phyloP scores from a whole-genome alignment of 192 early-diverging fungal species.

The Chytriomyces confervae region DNA sequence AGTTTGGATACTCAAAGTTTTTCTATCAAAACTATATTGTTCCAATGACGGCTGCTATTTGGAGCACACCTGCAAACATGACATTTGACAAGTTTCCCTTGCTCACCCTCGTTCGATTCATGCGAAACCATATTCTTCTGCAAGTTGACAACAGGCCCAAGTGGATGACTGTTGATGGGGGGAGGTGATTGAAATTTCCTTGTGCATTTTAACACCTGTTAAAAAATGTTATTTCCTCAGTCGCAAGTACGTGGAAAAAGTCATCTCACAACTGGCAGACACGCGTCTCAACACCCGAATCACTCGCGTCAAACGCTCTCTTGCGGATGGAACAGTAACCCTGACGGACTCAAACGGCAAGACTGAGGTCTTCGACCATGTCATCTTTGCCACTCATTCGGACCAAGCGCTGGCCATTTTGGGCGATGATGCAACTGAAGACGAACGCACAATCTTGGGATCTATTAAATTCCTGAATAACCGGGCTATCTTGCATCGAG shows the following conservation, averaged over 20 bases:
- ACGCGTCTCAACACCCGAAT: constrained; percentile 47
- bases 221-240: constrained; percentile 24
- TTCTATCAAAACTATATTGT: constrained; percentile 71
- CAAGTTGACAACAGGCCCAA: constrained; percentile 58
- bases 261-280: constrained; percentile 42
- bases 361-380: constrained; percentile 56
- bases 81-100: constrained; percentile 62
- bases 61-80: constrained; percentile 67
- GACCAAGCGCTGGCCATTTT: constrained; percentile 64
- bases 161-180: constrained; percentile 64
- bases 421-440: constrained; percentile 55
- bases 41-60: constrained; percentile 72
- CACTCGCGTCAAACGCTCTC: constrained; percentile 39
- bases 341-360: constrained; percentile 48
- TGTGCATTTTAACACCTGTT: not conserved
- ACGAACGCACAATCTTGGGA: constrained; percentile 56
- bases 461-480: constrained; percentile 57
- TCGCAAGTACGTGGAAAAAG: constrained; percentile 51
- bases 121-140: constrained; percentile 66
- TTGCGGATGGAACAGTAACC: constrained; percentile 15
- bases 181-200: constrained; percentile 41
- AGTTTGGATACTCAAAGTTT: constrained; percentile 57
- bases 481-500: constrained; percentile 60
- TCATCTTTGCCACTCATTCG: constrained; percentile 66
- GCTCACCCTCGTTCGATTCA: constrained; percentile 68